A percentile compares a stretch with the other conserved stretches of the same genome.
These are phyloP conservation scores for Stropharia rugosoannulata DNA, from an alignment of 768 basidiomycete genomes.

Conservation along the genomic window DNA sequence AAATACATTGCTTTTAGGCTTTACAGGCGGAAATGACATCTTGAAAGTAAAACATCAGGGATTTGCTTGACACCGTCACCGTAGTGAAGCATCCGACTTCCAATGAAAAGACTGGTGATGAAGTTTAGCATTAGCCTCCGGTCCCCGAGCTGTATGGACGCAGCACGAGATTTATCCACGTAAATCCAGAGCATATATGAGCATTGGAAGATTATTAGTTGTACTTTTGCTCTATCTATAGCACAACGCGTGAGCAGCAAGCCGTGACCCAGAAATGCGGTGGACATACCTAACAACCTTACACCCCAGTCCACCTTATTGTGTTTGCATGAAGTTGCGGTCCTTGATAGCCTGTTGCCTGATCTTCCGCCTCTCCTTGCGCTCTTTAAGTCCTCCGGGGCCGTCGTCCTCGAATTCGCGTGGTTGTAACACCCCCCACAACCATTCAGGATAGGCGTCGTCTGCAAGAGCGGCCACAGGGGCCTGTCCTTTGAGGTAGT, in stretches of 20 bases:
- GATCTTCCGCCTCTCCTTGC: constrained; percentile 53
- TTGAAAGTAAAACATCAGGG: too few species aligned
- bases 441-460: constrained; percentile 85
- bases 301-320: constrained; percentile 34
- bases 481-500: constrained; percentile 80
- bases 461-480: constrained; percentile 78
- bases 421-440: constrained; percentile 76
- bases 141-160: too few species aligned
- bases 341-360: constrained; percentile 76
- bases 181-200: too few species aligned
- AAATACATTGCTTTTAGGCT: too few species aligned
- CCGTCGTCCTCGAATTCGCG: constrained; percentile 67
- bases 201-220: not conserved
- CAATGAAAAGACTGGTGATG: too few species aligned
- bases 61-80: too few species aligned
- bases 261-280: not conserved
- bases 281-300: constrained; percentile 1
- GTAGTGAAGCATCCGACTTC: too few species aligned
- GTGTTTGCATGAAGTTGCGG: constrained; percentile 83
- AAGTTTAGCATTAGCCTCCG: too few species aligned
- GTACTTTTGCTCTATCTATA: constrained; percentile 4
- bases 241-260: not conserved
- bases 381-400: constrained; percentile 68
- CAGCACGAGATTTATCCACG: too few species aligned
- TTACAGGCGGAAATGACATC: too few species aligned